Evolutionary conservation across 768 basidiomycete genomes (phyloP).

Genomic region (Serendipita sp.): DNA sequence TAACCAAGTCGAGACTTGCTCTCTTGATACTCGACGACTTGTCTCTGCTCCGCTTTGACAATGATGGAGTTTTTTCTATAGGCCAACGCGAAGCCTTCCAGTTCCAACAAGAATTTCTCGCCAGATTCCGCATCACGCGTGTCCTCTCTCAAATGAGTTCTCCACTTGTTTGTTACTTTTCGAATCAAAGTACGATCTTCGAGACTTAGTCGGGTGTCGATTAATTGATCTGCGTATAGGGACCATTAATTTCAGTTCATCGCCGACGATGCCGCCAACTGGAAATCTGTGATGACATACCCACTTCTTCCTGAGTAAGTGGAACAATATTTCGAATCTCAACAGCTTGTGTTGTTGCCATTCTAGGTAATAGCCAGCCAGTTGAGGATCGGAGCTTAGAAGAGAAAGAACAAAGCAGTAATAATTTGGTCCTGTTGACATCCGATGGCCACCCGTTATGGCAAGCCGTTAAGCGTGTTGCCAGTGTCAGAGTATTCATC

Average conservation of each 20-base stretch:
- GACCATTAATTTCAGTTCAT: conserved; percentile 1
- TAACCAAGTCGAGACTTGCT: conserved; percentile 58
- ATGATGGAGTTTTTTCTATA: conserved; percentile 70
- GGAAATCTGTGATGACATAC: conserved; percentile 12
- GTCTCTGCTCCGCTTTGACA: conserved; percentile 71
- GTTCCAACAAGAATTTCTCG: conserved; percentile 64
- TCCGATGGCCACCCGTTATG: too few species aligned
- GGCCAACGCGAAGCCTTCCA: conserved; percentile 57
- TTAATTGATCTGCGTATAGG: conserved; percentile 46
- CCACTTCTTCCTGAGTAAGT: conserved; percentile 18
- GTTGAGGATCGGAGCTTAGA: background rate
- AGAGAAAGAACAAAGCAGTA: background rate
- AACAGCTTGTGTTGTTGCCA: background rate
- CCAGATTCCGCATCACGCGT: conserved; percentile 48
- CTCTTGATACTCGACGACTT: conserved; percentile 69
- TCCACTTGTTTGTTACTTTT: conserved; percentile 69
- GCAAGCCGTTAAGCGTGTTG: too few species aligned
- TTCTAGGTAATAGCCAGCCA: background rate
- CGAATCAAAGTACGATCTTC: conserved; percentile 69
- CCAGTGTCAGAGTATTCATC: too few species aligned
- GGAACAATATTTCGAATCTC: background rate
- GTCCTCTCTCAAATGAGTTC: conserved; percentile 45
- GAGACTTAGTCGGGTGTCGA: conserved; percentile 54
- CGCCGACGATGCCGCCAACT: background rate
- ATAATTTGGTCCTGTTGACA: background rate